These are phyloP conservation scores for Phaeotremella fagi DNA, from an alignment of 768 basidiomycete genomes.

Conservation along the genomic window DNA sequence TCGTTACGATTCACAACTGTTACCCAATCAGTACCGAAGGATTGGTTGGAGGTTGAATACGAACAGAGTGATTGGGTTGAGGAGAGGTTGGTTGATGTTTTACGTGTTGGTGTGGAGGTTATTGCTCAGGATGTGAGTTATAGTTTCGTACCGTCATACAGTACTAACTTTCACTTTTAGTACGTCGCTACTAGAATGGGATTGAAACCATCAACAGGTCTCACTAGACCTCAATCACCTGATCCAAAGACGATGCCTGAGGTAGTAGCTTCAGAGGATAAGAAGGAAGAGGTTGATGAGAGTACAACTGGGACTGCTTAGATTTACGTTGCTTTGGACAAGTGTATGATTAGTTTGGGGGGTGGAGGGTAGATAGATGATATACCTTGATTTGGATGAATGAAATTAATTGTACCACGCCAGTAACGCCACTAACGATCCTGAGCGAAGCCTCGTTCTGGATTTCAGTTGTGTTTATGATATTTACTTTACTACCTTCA, in stretches of 20 bases:
- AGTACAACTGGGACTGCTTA: conserved; percentile 17
- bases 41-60: conserved; percentile 80
- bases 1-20: conserved; percentile 68
- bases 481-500: too few species aligned
- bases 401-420: too few species aligned
- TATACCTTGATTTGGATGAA: too few species aligned
- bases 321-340: conserved; percentile 17
- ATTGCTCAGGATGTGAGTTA: conserved; percentile 69
- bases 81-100: conserved; percentile 79
- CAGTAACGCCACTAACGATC: too few species aligned
- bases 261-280: conserved; percentile 56
- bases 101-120: conserved; percentile 79
- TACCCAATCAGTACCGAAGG: conserved; percentile 75
- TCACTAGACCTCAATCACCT: conserved; percentile 10
- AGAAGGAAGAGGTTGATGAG: conserved; percentile 54
- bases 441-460: too few species aligned
- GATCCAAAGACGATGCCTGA: neutral
- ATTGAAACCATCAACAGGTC: conserved; percentile 16
- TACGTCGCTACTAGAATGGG: conserved; percentile 42
- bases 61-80: conserved; percentile 88
- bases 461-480: too few species aligned
- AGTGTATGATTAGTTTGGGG: too few species aligned
- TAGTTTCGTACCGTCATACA: neutral
- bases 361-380: too few species aligned
- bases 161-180: conserved; percentile 12